These are phyloP conservation scores for Podila minutissima DNA, from an alignment of 192 early-diverging fungal species.

Conservation along the genomic window DNA sequence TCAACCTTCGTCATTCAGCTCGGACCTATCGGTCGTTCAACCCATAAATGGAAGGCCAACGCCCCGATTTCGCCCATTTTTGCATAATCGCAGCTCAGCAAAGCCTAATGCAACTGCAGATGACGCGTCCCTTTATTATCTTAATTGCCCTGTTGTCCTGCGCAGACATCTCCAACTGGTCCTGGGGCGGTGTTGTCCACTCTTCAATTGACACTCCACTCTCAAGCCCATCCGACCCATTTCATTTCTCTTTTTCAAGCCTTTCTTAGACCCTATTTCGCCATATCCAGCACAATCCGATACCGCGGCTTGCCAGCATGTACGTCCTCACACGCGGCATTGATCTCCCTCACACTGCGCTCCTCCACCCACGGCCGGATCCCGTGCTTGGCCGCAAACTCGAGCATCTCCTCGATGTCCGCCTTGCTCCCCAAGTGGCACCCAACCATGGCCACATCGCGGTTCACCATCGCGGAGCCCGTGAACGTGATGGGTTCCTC, in stretches of 20 bases:
- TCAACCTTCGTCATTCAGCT: no score
- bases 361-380: slow-evolving; percentile 70
- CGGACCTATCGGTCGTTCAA: no score
- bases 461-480: slow-evolving; percentile 53
- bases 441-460: slow-evolving; percentile 72
- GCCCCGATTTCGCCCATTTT: no score
- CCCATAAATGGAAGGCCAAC: no score
- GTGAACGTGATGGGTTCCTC: slow-evolving; percentile 60
- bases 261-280: neutral
- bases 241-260: neutral
- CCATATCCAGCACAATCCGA: slow-evolving; percentile 72
- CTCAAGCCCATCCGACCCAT: neutral
- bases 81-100: no score
- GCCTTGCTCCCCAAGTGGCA: slow-evolving; percentile 55
- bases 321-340: slow-evolving; percentile 64
- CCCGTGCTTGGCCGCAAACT: slow-evolving; percentile 68
- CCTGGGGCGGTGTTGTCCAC: neutral
- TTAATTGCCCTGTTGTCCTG: no score
- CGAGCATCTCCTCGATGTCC: slow-evolving; percentile 67
- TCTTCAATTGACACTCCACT: neutral
- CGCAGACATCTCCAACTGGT: no score
- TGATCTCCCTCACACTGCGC: slow-evolving; percentile 61
- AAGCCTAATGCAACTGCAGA: no score
- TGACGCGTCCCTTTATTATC: no score
- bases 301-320: slow-evolving; percentile 70